Percentiles rank a stretch among this genome's conserved stretches.
Conservation (phyloP, 805 yeast species). For the Yamadazyma akitaensis region DNA sequence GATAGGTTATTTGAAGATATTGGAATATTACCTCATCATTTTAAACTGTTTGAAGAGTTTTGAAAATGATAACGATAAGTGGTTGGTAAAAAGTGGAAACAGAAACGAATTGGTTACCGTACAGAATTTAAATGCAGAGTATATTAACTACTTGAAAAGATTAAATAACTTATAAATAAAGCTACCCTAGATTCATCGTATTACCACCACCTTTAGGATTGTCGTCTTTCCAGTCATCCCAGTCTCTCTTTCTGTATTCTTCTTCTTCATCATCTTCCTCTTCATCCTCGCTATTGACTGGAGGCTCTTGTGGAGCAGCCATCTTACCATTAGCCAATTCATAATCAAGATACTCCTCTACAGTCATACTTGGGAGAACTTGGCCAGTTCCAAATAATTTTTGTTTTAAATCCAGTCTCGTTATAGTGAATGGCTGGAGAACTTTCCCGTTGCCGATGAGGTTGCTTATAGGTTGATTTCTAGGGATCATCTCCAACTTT, state of each 20-base stretch:
- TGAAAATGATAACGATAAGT: constrained; percentile 31
- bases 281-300: constrained; percentile 31
- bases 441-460: constrained; percentile 74
- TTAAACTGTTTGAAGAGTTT: constrained; percentile 37
- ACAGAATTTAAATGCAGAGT: constrained; percentile 30
- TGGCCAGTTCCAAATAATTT: constrained; percentile 92
- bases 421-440: constrained; percentile 77
- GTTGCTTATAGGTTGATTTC: constrained; percentile 22
- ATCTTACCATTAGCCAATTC: constrained; percentile 86
- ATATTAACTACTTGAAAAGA: constrained; percentile 11
- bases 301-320: constrained; percentile 44
- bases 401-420: constrained; percentile 53
- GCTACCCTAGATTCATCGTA: constrained; percentile 48
- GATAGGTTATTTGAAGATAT: constrained; percentile 34
- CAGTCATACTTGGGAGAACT: constrained; percentile 87
- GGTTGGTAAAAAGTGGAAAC: constrained; percentile 27
- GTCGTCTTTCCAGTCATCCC: constrained; percentile 93
- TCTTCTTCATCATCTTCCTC: constrained; percentile 55
- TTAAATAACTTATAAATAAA: constrained; percentile 5
- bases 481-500: constrained; percentile 51
- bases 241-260: constrained; percentile 71
- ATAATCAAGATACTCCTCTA: constrained; percentile 85
- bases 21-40: constrained; percentile 41
- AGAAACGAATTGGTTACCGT: constrained; percentile 20
- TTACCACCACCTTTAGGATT: constrained; percentile 90